These are phyloP conservation scores for Neurospora sp. DNA, from an alignment of 495 filamentous ascomycete genomes.

Conservation along the genomic window DNA sequence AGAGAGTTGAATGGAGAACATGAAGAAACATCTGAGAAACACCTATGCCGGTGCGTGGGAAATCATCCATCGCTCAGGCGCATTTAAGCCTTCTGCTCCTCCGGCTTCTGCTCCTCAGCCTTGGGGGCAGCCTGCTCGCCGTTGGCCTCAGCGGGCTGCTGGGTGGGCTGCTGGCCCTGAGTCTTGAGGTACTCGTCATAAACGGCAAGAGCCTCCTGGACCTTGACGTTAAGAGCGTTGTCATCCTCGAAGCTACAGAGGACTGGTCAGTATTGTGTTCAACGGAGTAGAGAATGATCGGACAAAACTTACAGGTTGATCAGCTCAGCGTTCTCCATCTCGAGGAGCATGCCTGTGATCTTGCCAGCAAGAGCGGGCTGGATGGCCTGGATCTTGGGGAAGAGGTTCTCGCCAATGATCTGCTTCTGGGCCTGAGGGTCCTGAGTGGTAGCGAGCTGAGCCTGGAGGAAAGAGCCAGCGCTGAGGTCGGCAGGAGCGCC, in stretches of 20 bases:
- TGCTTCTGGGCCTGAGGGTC: conserved; percentile 83
- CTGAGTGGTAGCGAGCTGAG: conserved; percentile 38
- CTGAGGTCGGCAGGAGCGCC: conserved; percentile 26
- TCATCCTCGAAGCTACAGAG: conserved; percentile 73
- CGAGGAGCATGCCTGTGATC: conserved; percentile 98
- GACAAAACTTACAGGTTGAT: conserved; percentile 75
- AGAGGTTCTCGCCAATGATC: conserved; percentile 91
- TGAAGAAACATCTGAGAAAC: conserved; percentile 11
- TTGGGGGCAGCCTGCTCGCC: conserved; percentile 33
- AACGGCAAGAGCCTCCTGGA: conserved; percentile 89
- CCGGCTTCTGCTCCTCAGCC: conserved; percentile 46
- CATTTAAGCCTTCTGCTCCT: conserved; percentile 42
- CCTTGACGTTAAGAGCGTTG: conserved; percentile 80
- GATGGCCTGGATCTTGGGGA: conserved; percentile 90
- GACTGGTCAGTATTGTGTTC: conserved; percentile 15
- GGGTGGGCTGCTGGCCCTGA: conserved; percentile 14
- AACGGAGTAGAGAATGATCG: neutral
- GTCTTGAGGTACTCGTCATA: conserved; percentile 98
- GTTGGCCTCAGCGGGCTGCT: conserved; percentile 19
- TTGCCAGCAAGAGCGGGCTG: conserved; percentile 95
- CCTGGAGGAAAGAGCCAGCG: conserved; percentile 34
- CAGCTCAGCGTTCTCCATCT: conserved; percentile 96
- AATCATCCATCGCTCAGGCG: conserved; percentile 1
- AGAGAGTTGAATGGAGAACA: conserved; percentile 21
- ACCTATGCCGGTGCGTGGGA: conserved; percentile 4